These are phyloP conservation scores for Massarina eburnea DNA, from an alignment of 2,329 filamentous ascomycete genomes.

Conservation along the genomic window DNA sequence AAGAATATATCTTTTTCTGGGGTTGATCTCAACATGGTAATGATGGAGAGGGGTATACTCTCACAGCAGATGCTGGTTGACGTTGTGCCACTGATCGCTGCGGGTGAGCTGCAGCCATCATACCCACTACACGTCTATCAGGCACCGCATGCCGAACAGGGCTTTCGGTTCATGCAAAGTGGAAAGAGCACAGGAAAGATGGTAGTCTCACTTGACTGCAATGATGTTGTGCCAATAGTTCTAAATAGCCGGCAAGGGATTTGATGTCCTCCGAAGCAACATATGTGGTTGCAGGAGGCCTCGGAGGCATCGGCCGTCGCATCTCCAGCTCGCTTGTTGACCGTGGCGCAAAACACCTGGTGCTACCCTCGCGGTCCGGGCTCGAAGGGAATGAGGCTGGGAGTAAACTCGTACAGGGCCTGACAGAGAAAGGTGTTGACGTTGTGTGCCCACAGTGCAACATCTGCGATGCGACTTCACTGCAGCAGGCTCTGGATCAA, in stretches of 20 bases:
- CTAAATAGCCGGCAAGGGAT: too few species aligned
- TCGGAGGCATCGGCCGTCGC: conserved; percentile 10
- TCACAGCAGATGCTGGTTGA: too few species aligned
- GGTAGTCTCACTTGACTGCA: too few species aligned
- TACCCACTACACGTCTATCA: conserved; percentile 10
- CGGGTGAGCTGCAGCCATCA: background rate
- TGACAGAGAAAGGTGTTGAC: conserved; percentile 8
- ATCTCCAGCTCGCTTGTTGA: conserved; percentile 6
- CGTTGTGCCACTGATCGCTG: too few species aligned
- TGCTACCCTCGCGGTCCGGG: conserved; percentile 10
- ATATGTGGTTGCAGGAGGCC: conserved; percentile 10
- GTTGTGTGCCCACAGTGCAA: conserved; percentile 20
- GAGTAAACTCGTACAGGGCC: conserved; percentile 9
- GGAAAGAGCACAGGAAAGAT: conserved; percentile 20
- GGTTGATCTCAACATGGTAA: background rate
- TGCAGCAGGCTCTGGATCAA: conserved; percentile 8
- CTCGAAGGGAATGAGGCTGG: background rate
- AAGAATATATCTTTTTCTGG: conserved; percentile 6
- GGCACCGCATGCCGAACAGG: conserved; percentile 10
- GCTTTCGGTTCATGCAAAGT: conserved; percentile 17
- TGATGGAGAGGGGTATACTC: background rate
- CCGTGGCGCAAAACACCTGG: conserved; percentile 5
- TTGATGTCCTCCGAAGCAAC: conserved; percentile 4
- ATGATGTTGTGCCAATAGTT: background rate
- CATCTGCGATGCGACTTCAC: conserved; percentile 9